These are phyloP conservation scores for Trypanosoma brucei DNA, from an alignment of 208 protist genomes.

Conservation along the genomic window DNA sequence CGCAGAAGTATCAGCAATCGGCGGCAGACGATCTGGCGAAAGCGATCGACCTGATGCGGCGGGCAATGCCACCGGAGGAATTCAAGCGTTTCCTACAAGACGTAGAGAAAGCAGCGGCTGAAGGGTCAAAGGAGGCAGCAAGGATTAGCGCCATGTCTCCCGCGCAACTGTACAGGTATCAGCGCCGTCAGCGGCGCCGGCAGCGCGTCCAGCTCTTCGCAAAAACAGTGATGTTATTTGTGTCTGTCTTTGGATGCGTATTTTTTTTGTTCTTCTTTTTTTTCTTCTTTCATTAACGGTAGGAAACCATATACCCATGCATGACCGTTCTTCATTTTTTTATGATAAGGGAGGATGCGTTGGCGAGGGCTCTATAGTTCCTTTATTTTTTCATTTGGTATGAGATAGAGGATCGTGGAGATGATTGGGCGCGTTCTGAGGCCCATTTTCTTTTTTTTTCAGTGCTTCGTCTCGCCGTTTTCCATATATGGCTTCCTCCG, in stretches of 20 bases:
- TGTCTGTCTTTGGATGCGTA: slow-evolving; percentile 39
- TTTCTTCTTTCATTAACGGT: slow-evolving; percentile 50
- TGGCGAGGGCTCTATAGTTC: too few species aligned
- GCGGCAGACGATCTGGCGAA: slow-evolving; percentile 21
- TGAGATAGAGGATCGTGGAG: too few species aligned
- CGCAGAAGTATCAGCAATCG: slow-evolving; percentile 11
- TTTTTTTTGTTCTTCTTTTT: slow-evolving; percentile 64
- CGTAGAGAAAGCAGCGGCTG: slow-evolving; percentile 18
- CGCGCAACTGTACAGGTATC: slow-evolving; percentile 51
- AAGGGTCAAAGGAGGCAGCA: slow-evolving; percentile 33
- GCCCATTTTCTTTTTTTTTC: too few species aligned
- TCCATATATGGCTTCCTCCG: too few species aligned
- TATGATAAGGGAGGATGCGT: neutral
- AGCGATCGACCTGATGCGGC: slow-evolving; percentile 64
- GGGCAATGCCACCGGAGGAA: slow-evolving; percentile 41
- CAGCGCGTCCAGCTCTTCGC: slow-evolving; percentile 33
- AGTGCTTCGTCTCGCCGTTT: too few species aligned
- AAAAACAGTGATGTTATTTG: slow-evolving; percentile 43
- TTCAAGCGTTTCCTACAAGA: slow-evolving; percentile 44
- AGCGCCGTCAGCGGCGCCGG: slow-evolving; percentile 43
- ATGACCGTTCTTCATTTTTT: neutral
- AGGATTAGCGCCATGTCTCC: slow-evolving; percentile 61
- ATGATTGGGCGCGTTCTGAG: too few species aligned
- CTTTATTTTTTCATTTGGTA: too few species aligned
- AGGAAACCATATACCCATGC: neutral